Percentiles rank a stretch among this genome's conserved stretches.
These are phyloP conservation scores for Phytophthora pisi DNA, from an alignment of 352 stramenopile genomes.

Conservation along the genomic window DNA sequence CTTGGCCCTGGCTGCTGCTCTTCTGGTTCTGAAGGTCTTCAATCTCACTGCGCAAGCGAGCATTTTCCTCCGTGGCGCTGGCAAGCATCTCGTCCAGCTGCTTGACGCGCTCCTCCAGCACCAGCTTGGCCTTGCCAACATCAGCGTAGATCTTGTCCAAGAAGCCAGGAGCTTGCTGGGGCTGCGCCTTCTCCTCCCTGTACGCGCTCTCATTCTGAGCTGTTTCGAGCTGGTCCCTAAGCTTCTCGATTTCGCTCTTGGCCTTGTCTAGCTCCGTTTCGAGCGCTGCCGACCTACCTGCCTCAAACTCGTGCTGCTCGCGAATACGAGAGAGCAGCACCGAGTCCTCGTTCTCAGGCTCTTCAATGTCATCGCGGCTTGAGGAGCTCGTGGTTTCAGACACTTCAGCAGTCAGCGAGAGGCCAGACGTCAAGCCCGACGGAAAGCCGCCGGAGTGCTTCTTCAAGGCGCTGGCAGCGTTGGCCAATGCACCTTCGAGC, in stretches of 20 bases:
- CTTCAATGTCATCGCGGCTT: conserved; percentile 56
- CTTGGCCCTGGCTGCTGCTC: conserved; percentile 11
- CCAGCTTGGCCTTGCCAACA: conserved; percentile 78
- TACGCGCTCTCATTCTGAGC: conserved; percentile 18
- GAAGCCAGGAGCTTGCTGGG: conserved; percentile 44
- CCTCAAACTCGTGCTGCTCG: conserved; percentile 43
- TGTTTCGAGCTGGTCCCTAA: conserved; percentile 39
- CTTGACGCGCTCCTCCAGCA: conserved; percentile 73
- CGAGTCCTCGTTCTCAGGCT: conserved; percentile 41
- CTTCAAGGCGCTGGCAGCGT: conserved; percentile 47
- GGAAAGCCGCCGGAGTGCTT: conserved; percentile 34
- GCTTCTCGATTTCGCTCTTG: conserved; percentile 40
- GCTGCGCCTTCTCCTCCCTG: conserved; percentile 20
- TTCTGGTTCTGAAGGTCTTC: conserved; percentile 31
- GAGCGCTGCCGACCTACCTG: conserved; percentile 36
- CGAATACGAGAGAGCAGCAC: conserved; percentile 40
- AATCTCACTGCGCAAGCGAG: conserved; percentile 45
- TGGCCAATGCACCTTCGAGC: conserved; percentile 41
- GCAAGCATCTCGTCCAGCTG: conserved; percentile 55
- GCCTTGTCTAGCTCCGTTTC: conserved; percentile 47
- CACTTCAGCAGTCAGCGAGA: conserved; percentile 42
- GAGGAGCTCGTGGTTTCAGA: conserved; percentile 58
- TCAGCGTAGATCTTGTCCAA: conserved; percentile 85
- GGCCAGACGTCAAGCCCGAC: conserved; percentile 26
- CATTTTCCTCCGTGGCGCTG: conserved; percentile 58